Evolutionary conservation across 2,329 filamentous ascomycete species (phyloP).

Genomic region (Talaromyces funiculosus): DNA sequence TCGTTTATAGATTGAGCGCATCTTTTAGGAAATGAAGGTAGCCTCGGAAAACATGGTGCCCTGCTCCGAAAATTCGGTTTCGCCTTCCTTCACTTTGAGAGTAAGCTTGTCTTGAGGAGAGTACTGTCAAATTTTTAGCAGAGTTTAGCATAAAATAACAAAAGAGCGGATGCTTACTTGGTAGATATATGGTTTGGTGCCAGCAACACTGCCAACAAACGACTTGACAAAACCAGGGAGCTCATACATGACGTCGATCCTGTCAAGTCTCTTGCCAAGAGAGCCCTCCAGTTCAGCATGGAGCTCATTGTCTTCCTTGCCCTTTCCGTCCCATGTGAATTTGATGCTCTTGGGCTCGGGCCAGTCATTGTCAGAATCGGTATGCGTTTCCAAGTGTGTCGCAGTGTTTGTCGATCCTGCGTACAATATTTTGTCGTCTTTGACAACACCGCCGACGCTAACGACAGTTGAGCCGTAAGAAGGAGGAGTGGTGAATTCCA

Average conservation of each 20-base stretch:
- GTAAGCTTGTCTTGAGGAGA: constrained; percentile 59
- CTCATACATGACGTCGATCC: constrained; percentile 93
- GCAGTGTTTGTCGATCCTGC: constrained; percentile 62
- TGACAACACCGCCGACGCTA: constrained; percentile 73
- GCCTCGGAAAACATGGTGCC: constrained; percentile 81
- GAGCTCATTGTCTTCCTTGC: constrained; percentile 68
- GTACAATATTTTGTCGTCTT: constrained; percentile 71
- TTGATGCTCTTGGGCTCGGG: constrained; percentile 72
- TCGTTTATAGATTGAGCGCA: not conserved
- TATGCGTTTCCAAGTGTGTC: constrained; percentile 62
- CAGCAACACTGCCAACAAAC: constrained; percentile 79
- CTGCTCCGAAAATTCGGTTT: constrained; percentile 69
- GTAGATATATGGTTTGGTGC: constrained; percentile 96
- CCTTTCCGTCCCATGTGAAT: constrained; percentile 72
- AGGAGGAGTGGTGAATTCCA: constrained; percentile 91
- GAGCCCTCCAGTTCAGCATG: constrained; percentile 63
- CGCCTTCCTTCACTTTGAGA: constrained; percentile 79
- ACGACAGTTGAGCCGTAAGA: constrained; percentile 86
- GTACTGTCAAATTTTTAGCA: constrained; percentile 50
- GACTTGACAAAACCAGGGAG: constrained; percentile 93
- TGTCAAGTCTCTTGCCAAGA: constrained; percentile 67
- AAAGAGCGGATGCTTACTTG: constrained; percentile 55
- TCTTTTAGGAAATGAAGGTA: constrained; percentile 76
- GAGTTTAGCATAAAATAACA: not conserved
- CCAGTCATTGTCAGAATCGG: constrained; percentile 79